A percentile compares a stretch with the other conserved stretches of the same genome.
Conservation (phyloP, 176 grass and related monocot species). For the Eragrostis nindensis region DNA sequence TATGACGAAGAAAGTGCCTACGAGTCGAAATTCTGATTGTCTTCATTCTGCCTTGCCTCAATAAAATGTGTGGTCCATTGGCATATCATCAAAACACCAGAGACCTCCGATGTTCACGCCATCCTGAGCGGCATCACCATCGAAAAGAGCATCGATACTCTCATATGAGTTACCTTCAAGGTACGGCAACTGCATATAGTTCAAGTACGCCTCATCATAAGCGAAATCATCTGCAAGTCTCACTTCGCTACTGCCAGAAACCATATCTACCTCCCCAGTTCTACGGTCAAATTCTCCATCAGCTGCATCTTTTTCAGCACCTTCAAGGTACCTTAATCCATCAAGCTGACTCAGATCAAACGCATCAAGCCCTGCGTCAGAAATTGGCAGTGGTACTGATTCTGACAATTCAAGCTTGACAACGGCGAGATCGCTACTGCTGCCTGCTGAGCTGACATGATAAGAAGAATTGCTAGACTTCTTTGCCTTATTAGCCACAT, state of each 20-base stretch:
- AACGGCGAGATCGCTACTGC: neutral
- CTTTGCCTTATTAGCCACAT: neutral
- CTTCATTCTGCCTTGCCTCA: neutral
- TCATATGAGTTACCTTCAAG: constrained; percentile 20
- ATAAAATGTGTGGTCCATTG: neutral
- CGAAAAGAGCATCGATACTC: constrained; percentile 19
- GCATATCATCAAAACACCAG: constrained; percentile 39
- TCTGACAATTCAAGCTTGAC: constrained; percentile 19
- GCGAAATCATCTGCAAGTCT: constrained; percentile 8
- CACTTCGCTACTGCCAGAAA: neutral
- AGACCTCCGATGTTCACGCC: constrained; percentile 8
- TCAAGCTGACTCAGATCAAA: constrained; percentile 26
- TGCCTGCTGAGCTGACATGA: constrained; percentile 14
- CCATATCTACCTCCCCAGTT: neutral
- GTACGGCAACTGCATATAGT: constrained; percentile 28
- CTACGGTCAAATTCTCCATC: neutral
- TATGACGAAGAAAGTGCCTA: neutral
- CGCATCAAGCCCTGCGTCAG: neutral
- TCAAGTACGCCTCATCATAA: neutral
- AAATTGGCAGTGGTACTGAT: neutral
- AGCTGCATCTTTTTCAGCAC: neutral
- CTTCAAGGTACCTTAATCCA: neutral
- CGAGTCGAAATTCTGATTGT: neutral
- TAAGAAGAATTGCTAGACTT: neutral
- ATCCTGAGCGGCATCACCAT: neutral